Conservation (phyloP, 148 eudicot genomes). For the Vaccinium darrowii region DNA sequence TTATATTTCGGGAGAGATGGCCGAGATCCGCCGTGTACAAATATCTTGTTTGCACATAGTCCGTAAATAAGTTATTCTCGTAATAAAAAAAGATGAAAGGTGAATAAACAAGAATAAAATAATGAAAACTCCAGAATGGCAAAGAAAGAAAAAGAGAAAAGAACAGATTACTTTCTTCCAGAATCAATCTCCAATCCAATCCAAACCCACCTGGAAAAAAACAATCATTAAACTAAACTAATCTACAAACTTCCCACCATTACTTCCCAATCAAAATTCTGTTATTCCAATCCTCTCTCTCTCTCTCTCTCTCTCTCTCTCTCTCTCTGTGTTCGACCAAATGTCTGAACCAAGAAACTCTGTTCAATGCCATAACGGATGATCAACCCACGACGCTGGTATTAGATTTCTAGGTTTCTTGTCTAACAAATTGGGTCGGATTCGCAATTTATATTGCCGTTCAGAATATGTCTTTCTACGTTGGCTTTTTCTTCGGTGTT, state of each 20-base stretch:
- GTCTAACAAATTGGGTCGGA: constrained; percentile 7
- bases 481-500: constrained; percentile 55
- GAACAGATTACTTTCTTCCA: constrained; percentile 8
- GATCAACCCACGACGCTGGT: constrained; percentile 2
- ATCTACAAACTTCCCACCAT: constrained; percentile 5
- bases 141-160: background rate
- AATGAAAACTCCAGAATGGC: background rate
- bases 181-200: background rate
- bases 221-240: background rate
- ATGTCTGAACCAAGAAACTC: background rate
- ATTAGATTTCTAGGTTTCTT: constrained; percentile 24
- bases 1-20: too few species aligned
- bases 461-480: constrained; percentile 55
- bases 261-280: constrained; percentile 19
- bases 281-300: background rate
- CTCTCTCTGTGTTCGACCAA: background rate
- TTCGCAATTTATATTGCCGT: background rate
- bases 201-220: background rate
- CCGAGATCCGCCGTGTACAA: too few species aligned
- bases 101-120: background rate
- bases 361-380: background rate
- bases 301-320: background rate
- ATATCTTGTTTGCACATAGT: too few species aligned
- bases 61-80: too few species aligned
- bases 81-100: too few species aligned